phyloP scores from a whole-genome alignment of 2,329 filamentous ascomycete genomes.

The Cladophialophora yegresii region DNA sequence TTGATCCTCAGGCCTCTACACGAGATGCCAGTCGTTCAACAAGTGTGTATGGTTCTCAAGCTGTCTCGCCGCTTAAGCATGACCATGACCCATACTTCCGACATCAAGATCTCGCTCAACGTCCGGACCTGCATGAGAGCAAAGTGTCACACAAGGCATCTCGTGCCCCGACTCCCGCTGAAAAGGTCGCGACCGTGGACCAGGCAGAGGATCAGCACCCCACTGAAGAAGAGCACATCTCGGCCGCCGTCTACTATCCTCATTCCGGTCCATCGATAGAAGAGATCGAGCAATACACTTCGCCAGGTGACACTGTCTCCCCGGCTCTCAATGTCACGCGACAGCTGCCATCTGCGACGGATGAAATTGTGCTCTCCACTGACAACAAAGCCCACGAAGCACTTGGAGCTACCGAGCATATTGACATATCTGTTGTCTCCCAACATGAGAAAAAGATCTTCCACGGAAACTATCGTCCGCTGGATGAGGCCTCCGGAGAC shows the following conservation, averaged over 20 bases:
- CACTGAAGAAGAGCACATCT: constrained; percentile 61
- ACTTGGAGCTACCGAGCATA: constrained; percentile 45
- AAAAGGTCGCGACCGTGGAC: background rate
- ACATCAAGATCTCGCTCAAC: constrained; percentile 40
- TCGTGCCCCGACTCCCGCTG: background rate
- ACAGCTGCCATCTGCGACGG: constrained; percentile 5
- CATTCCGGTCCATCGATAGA: constrained; percentile 57
- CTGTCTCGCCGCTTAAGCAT: constrained; percentile 17
- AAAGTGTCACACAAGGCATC: constrained; percentile 13
- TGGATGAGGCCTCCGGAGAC: constrained; percentile 27
- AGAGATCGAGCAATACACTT: constrained; percentile 39
- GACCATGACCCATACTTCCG: constrained; percentile 37
- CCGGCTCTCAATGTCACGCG: constrained; percentile 16
- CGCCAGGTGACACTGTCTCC: constrained; percentile 27
- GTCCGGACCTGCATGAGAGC: constrained; percentile 49
- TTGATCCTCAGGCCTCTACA: constrained; percentile 3
- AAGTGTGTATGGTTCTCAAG: constrained; percentile 5
- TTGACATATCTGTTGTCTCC: constrained; percentile 64
- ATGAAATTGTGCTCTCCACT: constrained; percentile 20
- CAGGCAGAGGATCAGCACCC: constrained; percentile 5
- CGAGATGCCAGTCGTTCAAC: constrained; percentile 7
- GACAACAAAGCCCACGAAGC: constrained; percentile 12
- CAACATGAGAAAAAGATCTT: constrained; percentile 62
- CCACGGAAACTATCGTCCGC: constrained; percentile 54
- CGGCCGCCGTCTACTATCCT: constrained; percentile 65